A percentile compares a stretch with the other conserved stretches of the same genome.
Conservation (phyloP, 1,284 basidiomycete species). For the Cutaneotrichosporon sp. region DNA sequence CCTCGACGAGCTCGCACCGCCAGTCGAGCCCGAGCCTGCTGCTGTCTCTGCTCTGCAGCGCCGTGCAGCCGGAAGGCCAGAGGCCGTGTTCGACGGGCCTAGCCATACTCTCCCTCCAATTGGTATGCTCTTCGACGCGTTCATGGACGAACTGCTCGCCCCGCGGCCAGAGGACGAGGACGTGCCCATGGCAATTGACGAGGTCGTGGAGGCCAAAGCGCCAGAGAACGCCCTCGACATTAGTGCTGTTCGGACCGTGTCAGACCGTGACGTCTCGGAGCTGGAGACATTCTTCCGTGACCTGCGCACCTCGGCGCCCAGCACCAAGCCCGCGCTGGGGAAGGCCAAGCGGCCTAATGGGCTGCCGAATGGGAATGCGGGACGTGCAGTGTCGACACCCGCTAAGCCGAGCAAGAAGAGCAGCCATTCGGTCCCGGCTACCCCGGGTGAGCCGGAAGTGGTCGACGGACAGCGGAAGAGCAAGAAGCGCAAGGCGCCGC, state of each 20-base stretch:
- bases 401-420: constrained; percentile 3
- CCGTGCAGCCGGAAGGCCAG: constrained; percentile 27
- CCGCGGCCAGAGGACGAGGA: constrained; percentile 8
- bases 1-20: constrained; percentile 27
- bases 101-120: constrained; percentile 76
- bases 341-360: constrained; percentile 8
- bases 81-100: constrained; percentile 63
- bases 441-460: constrained; percentile 9
- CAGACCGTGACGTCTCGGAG: constrained; percentile 17
- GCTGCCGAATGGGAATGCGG: constrained; percentile 2
- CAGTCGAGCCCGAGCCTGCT: constrained; percentile 10
- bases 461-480: constrained; percentile 13
- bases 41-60: constrained; percentile 27
- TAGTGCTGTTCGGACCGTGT: constrained; percentile 10
- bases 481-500: constrained; percentile 23
- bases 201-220: neutral
- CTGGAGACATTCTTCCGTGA: constrained; percentile 14
- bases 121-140: constrained; percentile 64
- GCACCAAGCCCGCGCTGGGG: neutral
- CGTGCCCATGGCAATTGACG: constrained; percentile 1
- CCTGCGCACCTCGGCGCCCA: constrained; percentile 1
- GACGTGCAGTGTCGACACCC: constrained; percentile 8
- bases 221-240: neutral
- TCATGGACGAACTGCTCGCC: constrained; percentile 62
- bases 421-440: neutral